These are phyloP conservation scores for Lolium perenne DNA, from an alignment of 176 grass and related monocot species.

Conservation along the genomic window DNA sequence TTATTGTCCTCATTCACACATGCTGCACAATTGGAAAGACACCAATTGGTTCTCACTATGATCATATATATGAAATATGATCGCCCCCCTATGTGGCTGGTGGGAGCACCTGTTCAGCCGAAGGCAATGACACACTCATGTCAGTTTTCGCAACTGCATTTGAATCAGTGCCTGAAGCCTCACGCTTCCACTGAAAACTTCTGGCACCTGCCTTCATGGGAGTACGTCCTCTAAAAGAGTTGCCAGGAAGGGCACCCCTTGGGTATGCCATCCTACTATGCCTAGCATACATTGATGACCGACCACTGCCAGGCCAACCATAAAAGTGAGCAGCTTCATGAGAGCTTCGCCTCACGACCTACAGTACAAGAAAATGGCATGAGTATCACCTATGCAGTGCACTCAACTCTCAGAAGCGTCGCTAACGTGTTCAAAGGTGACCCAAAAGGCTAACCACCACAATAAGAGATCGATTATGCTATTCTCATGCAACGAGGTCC, in stretches of 20 bases:
- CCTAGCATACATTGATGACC: slow-evolving; percentile 57
- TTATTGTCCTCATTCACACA: slow-evolving; percentile 34
- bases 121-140: slow-evolving; percentile 48
- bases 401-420: neutral
- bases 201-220: slow-evolving; percentile 77
- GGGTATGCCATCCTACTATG: slow-evolving; percentile 68
- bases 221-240: slow-evolving; percentile 58
- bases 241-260: slow-evolving; percentile 57
- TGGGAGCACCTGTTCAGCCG: slow-evolving; percentile 54
- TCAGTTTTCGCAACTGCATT: slow-evolving; percentile 46
- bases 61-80: slow-evolving; percentile 35
- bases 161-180: slow-evolving; percentile 51
- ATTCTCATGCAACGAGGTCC: slow-evolving; percentile 10
- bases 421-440: neutral
- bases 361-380: slow-evolving; percentile 30
- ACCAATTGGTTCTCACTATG: slow-evolving; percentile 38
- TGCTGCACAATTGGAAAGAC: neutral
- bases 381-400: neutral
- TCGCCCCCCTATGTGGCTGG: slow-evolving; percentile 43
- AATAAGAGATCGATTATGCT: neutral
- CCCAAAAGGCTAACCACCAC: neutral
- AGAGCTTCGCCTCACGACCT: slow-evolving; percentile 81
- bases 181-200: slow-evolving; percentile 97
- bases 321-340: slow-evolving; percentile 86
- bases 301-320: slow-evolving; percentile 65